Evolutionary conservation across 2,329 filamentous ascomycete genomes (phyloP), one percentile per base, ranked within the genome.

Genomic region (Diaporthe destruens): DNA sequence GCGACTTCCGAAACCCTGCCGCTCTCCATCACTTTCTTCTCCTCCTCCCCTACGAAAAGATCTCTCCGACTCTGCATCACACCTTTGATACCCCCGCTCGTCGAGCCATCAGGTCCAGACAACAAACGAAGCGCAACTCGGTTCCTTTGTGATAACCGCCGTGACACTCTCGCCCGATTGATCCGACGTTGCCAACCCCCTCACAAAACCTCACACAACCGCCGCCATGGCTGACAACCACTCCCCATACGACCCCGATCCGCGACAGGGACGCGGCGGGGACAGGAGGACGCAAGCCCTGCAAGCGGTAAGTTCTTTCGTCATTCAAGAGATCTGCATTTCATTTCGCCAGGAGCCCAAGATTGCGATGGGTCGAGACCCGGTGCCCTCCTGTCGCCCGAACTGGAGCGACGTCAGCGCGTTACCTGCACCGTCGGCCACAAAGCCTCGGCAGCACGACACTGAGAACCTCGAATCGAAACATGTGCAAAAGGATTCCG

Each of bases 171-270:
- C 65, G 39, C 51, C 61, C 55, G 68, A 74, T 55, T 74, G 59
- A 61, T 69, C 36, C 47, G 51, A 34, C 32, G 32, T 16, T 51
- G 51, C 51, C 44, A 23, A 39, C 42, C 3, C 11, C 66, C 56
- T 53, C n/a, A 66, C 32, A 18, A 69, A 68, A 53, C 7, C 44
- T 47, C n/a, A 53, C 47, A 53, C 23, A 53, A 53, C 49, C 68
- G 68, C 68, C 47, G 49, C 44, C 18, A 70, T 70, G 68, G 68
- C 68, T 42, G 68, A 70, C 49, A 42, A 70, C 68, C 55, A 70
- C 68, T 61, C 71, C 71, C 71, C 65, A 68, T 71, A 69, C 71
- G 63, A 59, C 53, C 63, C 63, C 36, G 65, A 70, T 44, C 70
- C 59, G 59, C 59, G 70, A 39, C 70, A 67, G 66, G 39, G 69